Percentiles rank a stretch among this genome's conserved stretches.
Evolutionary conservation across 1,284 basidiomycete genomes (phyloP).

Genomic region (Neotropicomus parvogracilis): DNA sequence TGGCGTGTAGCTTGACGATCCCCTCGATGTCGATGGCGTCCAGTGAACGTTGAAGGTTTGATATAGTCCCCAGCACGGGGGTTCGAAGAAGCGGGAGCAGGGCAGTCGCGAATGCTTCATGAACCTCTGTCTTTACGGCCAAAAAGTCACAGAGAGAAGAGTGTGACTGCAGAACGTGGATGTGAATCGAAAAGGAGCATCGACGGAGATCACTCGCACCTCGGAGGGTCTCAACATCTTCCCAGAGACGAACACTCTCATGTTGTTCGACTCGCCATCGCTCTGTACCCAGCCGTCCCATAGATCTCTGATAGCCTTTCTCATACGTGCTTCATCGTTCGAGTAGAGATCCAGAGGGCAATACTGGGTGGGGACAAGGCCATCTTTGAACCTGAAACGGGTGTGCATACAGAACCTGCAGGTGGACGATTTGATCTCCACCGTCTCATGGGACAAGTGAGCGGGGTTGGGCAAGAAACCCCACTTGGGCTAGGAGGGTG

Average conservation of each 20-base stretch:
- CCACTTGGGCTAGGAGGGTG: slow-evolving; percentile 79
- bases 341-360: slow-evolving; percentile 90
- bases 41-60: slow-evolving; percentile 69
- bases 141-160: slow-evolving; percentile 19
- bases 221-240: slow-evolving; percentile 54
- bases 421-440: slow-evolving; percentile 59
- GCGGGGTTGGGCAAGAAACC: slow-evolving; percentile 71
- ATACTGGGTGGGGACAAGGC: slow-evolving; percentile 51
- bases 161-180: slow-evolving; percentile 9
- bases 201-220: slow-evolving; percentile 40
- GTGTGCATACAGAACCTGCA: slow-evolving; percentile 90
- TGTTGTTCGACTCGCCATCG: slow-evolving; percentile 69
- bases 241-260: slow-evolving; percentile 74
- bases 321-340: slow-evolving; percentile 52
- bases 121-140: slow-evolving; percentile 22
- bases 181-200: background rate
- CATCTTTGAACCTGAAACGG: slow-evolving; percentile 45
- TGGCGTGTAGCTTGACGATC: slow-evolving; percentile 34
- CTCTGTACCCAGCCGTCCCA: slow-evolving; percentile 70
- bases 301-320: slow-evolving; percentile 63
- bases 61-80: slow-evolving; percentile 56
- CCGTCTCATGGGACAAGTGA: slow-evolving; percentile 58
- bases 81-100: slow-evolving; percentile 51
- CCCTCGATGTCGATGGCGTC: slow-evolving; percentile 85
- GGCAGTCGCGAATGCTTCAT: slow-evolving; percentile 42